Evolutionary conservation across 2,329 filamentous ascomycete genomes (phyloP).

Genomic region (Aspergillus intermedius): DNA sequence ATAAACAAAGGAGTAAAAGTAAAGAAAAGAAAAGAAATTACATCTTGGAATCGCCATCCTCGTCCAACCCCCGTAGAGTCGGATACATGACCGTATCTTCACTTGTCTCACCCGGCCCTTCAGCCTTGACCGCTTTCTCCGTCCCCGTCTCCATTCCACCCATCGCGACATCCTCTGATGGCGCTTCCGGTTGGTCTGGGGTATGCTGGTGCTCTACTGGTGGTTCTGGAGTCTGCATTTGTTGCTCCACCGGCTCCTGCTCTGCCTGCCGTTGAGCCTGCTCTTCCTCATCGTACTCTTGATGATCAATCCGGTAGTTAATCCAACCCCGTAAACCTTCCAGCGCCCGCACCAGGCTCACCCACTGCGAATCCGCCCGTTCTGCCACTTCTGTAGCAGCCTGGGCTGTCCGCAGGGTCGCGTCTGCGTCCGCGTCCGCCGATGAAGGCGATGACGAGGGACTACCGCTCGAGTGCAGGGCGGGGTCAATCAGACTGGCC

Average conservation of each 20-base stretch:
- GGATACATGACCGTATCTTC: slow-evolving; percentile 26
- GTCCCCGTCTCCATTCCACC: slow-evolving; percentile 33
- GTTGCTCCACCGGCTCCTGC: slow-evolving; percentile 1
- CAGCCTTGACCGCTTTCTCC: slow-evolving; percentile 17
- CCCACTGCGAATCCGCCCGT: slow-evolving; percentile 50
- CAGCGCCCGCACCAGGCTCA: slow-evolving; percentile 59
- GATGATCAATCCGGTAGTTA: slow-evolving; percentile 48
- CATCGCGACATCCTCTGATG: slow-evolving; percentile 11
- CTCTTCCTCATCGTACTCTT: slow-evolving; percentile 38
- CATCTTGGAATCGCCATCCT: slow-evolving; percentile 33
- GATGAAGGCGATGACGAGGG: slow-evolving; percentile 3
- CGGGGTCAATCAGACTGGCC: slow-evolving; percentile 38
- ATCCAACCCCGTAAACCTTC: slow-evolving; percentile 55
- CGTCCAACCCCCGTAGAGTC: slow-evolving; percentile 26
- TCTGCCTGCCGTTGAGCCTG: neutral
- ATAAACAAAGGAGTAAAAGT: slow-evolving; percentile 1
- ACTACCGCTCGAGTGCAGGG: slow-evolving; percentile 25
- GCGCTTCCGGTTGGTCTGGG: slow-evolving; percentile 4
- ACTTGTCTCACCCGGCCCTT: slow-evolving; percentile 1
- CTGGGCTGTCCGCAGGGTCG: slow-evolving; percentile 29
- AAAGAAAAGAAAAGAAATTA: slow-evolving; percentile 12
- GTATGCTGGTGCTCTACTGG: neutral
- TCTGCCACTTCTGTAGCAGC: slow-evolving; percentile 36
- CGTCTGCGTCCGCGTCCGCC: slow-evolving; percentile 22
- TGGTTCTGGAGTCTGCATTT: neutral